Evolutionary conservation across 2,329 filamentous ascomycete species (phyloP).

Genomic region (Fusarium luffae): DNA sequence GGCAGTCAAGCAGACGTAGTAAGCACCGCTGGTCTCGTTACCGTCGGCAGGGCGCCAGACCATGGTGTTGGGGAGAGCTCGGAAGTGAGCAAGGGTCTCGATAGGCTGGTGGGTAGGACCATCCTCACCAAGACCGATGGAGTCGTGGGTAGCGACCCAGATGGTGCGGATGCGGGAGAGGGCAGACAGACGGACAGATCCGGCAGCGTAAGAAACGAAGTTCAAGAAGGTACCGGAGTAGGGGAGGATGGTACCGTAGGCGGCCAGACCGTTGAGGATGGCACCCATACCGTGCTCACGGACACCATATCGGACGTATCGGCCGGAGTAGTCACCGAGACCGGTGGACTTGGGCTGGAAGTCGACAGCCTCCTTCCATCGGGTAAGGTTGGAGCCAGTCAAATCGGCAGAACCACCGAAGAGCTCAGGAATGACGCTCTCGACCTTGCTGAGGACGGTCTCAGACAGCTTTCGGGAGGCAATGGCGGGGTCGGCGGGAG

Average conservation of each 20-base stretch:
- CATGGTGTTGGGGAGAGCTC: slow-evolving; percentile 98
- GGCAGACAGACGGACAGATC: slow-evolving; percentile 92
- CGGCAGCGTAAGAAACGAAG: slow-evolving; percentile 98
- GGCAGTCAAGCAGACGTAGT: slow-evolving; percentile 93
- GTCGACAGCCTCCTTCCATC: slow-evolving; percentile 96
- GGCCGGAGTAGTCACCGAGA: slow-evolving; percentile 89
- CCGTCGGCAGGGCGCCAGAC: slow-evolving; percentile 99
- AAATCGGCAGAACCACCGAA: slow-evolving; percentile 96
- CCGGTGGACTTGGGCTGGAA: slow-evolving; percentile 91
- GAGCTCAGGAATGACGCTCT: slow-evolving; percentile 86
- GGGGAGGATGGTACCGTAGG: slow-evolving; percentile 94
- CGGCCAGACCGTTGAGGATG: slow-evolving; percentile 93
- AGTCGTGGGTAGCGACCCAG: slow-evolving; percentile 98
- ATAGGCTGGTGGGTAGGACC: slow-evolving; percentile 99
- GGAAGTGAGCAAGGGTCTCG: slow-evolving; percentile 98
- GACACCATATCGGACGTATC: slow-evolving; percentile 93
- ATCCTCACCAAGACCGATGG: slow-evolving; percentile 98
- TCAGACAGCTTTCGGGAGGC: slow-evolving; percentile 98
- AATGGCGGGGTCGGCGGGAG: slow-evolving; percentile 82
- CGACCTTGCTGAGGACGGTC: slow-evolving; percentile 88
- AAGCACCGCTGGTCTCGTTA: slow-evolving; percentile 97
- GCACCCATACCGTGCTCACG: slow-evolving; percentile 93
- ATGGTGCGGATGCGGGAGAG: slow-evolving; percentile 91
- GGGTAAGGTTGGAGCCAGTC: slow-evolving; percentile 98
- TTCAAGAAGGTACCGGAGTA: slow-evolving; percentile 98